A percentile compares a stretch with the other conserved stretches of the same genome.
phyloP scores from a whole-genome alignment of 2,329 filamentous ascomycete species.

The Pseudopithomyces chartarum region DNA sequence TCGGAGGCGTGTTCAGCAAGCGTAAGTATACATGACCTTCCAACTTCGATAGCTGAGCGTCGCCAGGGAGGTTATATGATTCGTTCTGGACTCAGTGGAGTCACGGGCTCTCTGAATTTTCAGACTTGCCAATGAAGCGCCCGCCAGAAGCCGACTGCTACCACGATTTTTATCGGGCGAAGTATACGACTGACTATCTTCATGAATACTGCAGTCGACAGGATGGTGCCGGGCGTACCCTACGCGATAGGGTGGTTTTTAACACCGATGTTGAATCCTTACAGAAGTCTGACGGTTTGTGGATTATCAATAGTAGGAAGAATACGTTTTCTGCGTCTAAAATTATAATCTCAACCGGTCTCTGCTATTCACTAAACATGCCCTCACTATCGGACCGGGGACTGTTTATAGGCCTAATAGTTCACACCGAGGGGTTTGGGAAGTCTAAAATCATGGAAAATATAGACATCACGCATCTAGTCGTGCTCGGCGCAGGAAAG shows the following conservation, averaged over 20 bases:
- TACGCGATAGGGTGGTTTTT: background rate
- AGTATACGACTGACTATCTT: constrained; percentile 22
- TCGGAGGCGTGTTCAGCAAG: constrained; percentile 21
- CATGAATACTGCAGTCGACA: constrained; percentile 15
- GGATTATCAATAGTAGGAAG: background rate
- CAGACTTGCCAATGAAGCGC: constrained; percentile 18
- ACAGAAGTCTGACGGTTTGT: constrained; percentile 12
- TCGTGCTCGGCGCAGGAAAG: constrained; percentile 45
- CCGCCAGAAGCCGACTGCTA: constrained; percentile 20
- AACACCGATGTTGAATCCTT: constrained; percentile 8
- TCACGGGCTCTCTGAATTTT: constrained; percentile 22
- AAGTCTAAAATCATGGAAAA: constrained; percentile 26
- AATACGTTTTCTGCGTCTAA: constrained; percentile 6
- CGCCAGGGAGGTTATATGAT: constrained; percentile 10
- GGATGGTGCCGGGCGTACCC: background rate
- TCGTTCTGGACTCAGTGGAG: constrained; percentile 23
- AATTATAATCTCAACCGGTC: constrained; percentile 30
- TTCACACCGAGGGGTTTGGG: constrained; percentile 44
- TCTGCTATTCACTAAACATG: constrained; percentile 29
- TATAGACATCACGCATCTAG: constrained; percentile 25
- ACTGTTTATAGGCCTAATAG: constrained; percentile 30
- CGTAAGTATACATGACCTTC: background rate
- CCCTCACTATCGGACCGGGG: constrained; percentile 29
- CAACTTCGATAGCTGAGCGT: background rate
- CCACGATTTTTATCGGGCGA: constrained; percentile 15